phyloP scores from a whole-genome alignment of 169 alveolate genomes.

The Perkinsus chesapeaki region DNA sequence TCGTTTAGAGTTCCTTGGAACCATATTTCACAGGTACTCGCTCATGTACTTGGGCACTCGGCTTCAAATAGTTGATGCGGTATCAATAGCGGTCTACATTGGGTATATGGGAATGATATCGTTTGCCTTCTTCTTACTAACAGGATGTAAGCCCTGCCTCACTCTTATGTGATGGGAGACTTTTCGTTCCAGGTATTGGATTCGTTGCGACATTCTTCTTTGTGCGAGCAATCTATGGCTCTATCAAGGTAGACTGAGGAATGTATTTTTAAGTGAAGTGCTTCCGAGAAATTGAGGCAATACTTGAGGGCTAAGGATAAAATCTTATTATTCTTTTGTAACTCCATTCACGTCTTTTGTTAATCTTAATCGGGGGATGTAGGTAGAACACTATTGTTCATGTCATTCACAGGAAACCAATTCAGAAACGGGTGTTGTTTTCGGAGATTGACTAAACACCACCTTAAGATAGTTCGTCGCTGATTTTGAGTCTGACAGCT shows the following conservation, averaged over 20 bases:
- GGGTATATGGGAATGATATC: constrained; percentile 46
- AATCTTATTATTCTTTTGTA: too few species aligned
- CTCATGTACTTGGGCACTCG: constrained; percentile 24
- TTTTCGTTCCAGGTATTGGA: constrained; percentile 26
- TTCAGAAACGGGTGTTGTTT: too few species aligned
- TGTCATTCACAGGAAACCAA: too few species aligned
- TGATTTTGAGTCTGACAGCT: too few species aligned
- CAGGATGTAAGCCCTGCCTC: constrained; percentile 28
- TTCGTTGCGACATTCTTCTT: constrained; percentile 46
- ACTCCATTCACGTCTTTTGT: too few species aligned
- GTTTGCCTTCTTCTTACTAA: constrained; percentile 39
- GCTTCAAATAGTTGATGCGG: constrained; percentile 29
- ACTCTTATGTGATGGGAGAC: background rate
- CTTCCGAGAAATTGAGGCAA: background rate
- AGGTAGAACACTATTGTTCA: too few species aligned
- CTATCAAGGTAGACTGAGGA: constrained; percentile 40
- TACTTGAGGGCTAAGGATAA: too few species aligned
- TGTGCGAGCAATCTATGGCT: constrained; percentile 39
- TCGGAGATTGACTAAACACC: too few species aligned
- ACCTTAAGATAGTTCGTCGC: too few species aligned
- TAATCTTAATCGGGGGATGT: too few species aligned
- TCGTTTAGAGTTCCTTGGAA: background rate
- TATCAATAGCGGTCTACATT: constrained; percentile 42
- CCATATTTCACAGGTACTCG: constrained; percentile 20
- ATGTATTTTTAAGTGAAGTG: background rate